A percentile compares a stretch with the other conserved stretches of the same genome.
Conservation (phyloP, 305 asterid genomes). For the Euphrasia arctica region DNA sequence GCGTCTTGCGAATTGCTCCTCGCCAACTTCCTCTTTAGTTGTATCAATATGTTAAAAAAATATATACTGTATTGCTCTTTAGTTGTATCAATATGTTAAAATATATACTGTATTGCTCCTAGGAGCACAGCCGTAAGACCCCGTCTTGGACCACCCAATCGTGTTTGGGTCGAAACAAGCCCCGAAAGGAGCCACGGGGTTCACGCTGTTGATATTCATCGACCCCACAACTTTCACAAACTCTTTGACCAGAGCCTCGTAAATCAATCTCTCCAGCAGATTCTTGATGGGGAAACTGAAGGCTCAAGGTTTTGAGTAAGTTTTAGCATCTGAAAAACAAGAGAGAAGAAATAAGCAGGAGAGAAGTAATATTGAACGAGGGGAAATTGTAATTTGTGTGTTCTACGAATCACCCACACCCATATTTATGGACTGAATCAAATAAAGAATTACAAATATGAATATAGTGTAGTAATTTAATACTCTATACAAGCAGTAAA, state of each 20-base stretch:
- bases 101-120: too few relatives aligned
- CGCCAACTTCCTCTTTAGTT: too few relatives aligned
- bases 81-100: too few relatives aligned
- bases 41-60: too few relatives aligned
- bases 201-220: slow-evolving; percentile 32
- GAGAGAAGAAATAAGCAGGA: not conserved
- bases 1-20: too few relatives aligned
- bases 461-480: too few relatives aligned
- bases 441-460: too few relatives aligned
- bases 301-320: not conserved
- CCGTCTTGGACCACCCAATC: not conserved
- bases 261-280: slow-evolving; percentile 33
- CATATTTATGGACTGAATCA: too few relatives aligned
- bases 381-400: too few relatives aligned
- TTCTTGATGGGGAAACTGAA: slow-evolving; percentile 41
- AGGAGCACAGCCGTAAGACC: not conserved
- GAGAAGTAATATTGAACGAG: not conserved
- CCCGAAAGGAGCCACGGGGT: slow-evolving; percentile 13
- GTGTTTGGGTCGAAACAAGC: slow-evolving; percentile 5
- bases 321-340: not conserved
- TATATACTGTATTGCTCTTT: too few relatives aligned
- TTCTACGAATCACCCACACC: too few relatives aligned
- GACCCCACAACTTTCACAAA: slow-evolving; percentile 39
- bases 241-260: slow-evolving; percentile 27
- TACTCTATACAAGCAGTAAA: too few relatives aligned